A percentile compares a stretch with the other conserved stretches of the same genome.
Evolutionary conservation across 352 stramenopile genomes (phyloP).

Genomic region (Phytophthora cactorum): DNA sequence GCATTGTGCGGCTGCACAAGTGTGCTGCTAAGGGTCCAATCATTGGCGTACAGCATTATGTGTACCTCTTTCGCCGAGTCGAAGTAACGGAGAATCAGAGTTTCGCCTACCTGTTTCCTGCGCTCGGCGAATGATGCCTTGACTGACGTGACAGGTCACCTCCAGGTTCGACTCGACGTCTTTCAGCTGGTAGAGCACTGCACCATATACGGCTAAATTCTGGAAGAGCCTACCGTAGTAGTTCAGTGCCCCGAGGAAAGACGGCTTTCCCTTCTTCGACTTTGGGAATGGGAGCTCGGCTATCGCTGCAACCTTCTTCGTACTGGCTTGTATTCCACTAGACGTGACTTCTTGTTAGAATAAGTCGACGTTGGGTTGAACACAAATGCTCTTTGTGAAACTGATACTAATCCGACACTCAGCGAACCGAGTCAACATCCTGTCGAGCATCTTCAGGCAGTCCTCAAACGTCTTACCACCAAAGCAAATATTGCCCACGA

Average conservation of each 20-base stretch:
- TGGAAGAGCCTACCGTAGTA: constrained; percentile 3
- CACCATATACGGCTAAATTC: background rate
- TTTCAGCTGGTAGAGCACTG: background rate
- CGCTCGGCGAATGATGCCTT: background rate
- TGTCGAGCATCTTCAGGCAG: background rate
- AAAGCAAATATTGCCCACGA: constrained; percentile 7
- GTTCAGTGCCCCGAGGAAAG: constrained; percentile 5
- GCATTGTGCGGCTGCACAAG: background rate
- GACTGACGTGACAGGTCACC: background rate
- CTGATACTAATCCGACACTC: constrained; percentile 9
- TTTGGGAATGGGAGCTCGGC: background rate
- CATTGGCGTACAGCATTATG: constrained; percentile 4
- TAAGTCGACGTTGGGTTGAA: background rate
- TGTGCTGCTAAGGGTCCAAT: background rate
- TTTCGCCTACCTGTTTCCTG: background rate
- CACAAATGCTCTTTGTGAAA: constrained; percentile 8
- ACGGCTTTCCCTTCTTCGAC: constrained; percentile 1
- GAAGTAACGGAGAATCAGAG: background rate
- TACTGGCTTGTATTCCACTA: background rate
- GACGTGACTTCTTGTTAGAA: background rate
- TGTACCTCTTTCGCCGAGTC: background rate
- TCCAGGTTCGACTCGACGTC: background rate
- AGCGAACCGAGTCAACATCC: background rate
- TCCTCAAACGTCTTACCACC: background rate
- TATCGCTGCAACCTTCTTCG: background rate